A percentile compares a stretch with the other conserved stretches of the same genome.
phyloP scores from a whole-genome alignment of 495 filamentous ascomycete genomes.

The Hypoxylon subgilvum region DNA sequence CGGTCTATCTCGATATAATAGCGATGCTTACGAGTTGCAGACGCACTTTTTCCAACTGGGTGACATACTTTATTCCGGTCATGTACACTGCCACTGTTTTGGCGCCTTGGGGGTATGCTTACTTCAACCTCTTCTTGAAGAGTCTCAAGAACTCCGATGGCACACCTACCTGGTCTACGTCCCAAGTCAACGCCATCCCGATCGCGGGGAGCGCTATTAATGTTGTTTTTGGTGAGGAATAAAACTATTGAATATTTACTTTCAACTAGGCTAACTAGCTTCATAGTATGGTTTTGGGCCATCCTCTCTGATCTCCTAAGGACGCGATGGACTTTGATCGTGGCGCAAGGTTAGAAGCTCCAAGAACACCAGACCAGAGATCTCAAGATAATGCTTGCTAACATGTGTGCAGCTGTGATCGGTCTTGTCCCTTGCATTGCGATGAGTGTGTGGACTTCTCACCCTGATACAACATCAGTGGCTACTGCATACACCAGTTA shows the following conservation, averaged over 20 bases:
- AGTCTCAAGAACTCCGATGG: conserved; percentile 44
- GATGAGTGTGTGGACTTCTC: conserved; percentile 49
- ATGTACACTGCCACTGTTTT: conserved; percentile 48
- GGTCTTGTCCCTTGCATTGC: conserved; percentile 48
- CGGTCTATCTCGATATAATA: not conserved
- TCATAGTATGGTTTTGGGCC: conserved; percentile 49
- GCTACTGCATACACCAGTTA: conserved; percentile 48
- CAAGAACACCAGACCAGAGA: not conserved
- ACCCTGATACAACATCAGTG: conserved; percentile 39
- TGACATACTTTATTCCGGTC: conserved; percentile 45
- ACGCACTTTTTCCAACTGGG: conserved; percentile 45
- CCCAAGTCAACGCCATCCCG: conserved; percentile 49
- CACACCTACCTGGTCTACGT: conserved; percentile 42
- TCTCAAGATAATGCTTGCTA: not conserved
- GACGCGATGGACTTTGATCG: conserved; percentile 46
- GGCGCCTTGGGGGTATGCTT: conserved; percentile 48
- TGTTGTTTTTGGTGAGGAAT: conserved; percentile 41
- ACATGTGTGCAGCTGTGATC: conserved; percentile 36
- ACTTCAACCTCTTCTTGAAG: conserved; percentile 50
- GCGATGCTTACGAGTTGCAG: conserved; percentile 24
- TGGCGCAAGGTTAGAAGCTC: conserved; percentile 43
- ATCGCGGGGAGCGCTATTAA: conserved; percentile 48
- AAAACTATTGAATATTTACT: not conserved
- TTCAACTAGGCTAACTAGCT: conserved; percentile 4
- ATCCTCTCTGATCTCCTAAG: conserved; percentile 46